Evolutionary conservation across 805 yeast species (phyloP), one percentile per base, ranked within the genome.

Genomic region (Saccharomycopsis capsularis): DNA sequence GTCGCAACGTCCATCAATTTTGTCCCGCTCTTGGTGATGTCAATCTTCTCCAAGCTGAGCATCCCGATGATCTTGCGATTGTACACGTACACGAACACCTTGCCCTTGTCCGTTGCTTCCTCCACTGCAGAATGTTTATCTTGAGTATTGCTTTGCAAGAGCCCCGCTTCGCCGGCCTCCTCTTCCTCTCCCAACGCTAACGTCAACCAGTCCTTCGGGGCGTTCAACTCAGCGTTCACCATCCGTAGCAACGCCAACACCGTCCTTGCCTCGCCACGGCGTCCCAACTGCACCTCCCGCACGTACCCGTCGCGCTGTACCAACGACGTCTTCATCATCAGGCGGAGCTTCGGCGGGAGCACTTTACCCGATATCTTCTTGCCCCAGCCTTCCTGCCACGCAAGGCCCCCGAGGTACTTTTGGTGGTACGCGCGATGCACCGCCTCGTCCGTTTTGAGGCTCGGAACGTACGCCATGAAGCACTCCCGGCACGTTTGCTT

Each of bases 161-260:
- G n/a, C n/a, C n/a, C n/a, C 7, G 27, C 19, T 22, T 37, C 39
- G 7, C 16, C n/a, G 2, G 37, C 37, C 4, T 24, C 39, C 7
- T 25, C 21, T 19, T 19, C 29, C 16, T 23, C 9, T 7, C 46
- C 42, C 15, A 42, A 35, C 11, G 30, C 32, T 5, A 18, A 21
- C 16, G 53, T 43, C 19, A 51, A 37, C 76, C 76, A 71, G 57
- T 70, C 70, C 18, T 58, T 61, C 4, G 79, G 82, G 0, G 90
- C 88, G 61, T 72, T 75, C 42, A 84, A 63, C 53, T 78, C 84
- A 4, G 64, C 67, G 59, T 84, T 82, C 5, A 77, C 85, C 59
- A 81, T 63, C 0, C 66, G 63, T 50, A 84, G 60, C 3, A 80
- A 58, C 25, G 70, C 72, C 32, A 63, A 43, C 1, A 70, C 61